phyloP scores from a whole-genome alignment of 2,329 filamentous ascomycete species.

The Mycosphaerelloides madeirae region DNA sequence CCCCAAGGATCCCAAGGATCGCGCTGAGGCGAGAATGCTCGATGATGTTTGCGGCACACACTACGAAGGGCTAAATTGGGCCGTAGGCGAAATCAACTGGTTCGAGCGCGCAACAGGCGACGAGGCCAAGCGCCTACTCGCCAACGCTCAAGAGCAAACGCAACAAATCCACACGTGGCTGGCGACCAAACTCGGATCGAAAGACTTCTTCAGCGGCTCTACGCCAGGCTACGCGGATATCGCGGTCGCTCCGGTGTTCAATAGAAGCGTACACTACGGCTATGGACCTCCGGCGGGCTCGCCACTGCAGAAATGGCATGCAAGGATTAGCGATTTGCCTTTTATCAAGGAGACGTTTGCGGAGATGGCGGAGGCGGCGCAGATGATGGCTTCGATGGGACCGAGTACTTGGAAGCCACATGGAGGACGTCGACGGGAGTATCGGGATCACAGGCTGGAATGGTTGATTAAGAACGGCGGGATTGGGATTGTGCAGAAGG shows the following conservation, averaged over 20 bases:
- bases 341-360: slow-evolving; percentile 24
- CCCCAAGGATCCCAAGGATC: slow-evolving; percentile 15
- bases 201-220: slow-evolving; percentile 27
- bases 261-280: slow-evolving; percentile 22
- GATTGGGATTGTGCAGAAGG: slow-evolving; percentile 18
- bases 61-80: slow-evolving; percentile 32
- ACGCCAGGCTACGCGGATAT: slow-evolving; percentile 29
- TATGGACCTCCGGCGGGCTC: slow-evolving; percentile 15
- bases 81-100: slow-evolving; percentile 22
- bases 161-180: slow-evolving; percentile 25
- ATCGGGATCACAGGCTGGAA: slow-evolving; percentile 22
- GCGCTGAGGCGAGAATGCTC: slow-evolving; percentile 27
- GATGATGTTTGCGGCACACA: slow-evolving; percentile 30
- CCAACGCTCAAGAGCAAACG: slow-evolving; percentile 25
- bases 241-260: slow-evolving; percentile 25
- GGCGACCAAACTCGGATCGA: slow-evolving; percentile 20
- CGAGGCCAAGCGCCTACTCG: slow-evolving; percentile 22
- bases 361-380: slow-evolving; percentile 21
- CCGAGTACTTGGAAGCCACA: slow-evolving; percentile 12
- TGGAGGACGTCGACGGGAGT: slow-evolving; percentile 20
- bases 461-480: slow-evolving; percentile 14
- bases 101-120: slow-evolving; percentile 22
- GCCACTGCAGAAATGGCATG: slow-evolving; percentile 20
- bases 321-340: slow-evolving; percentile 14
- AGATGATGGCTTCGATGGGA: slow-evolving; percentile 15